Percentiles rank a stretch among this genome's conserved stretches.
phyloP scores from a whole-genome alignment of 176 grass and related monocot species.

The Echinochloa phyllopogon region DNA sequence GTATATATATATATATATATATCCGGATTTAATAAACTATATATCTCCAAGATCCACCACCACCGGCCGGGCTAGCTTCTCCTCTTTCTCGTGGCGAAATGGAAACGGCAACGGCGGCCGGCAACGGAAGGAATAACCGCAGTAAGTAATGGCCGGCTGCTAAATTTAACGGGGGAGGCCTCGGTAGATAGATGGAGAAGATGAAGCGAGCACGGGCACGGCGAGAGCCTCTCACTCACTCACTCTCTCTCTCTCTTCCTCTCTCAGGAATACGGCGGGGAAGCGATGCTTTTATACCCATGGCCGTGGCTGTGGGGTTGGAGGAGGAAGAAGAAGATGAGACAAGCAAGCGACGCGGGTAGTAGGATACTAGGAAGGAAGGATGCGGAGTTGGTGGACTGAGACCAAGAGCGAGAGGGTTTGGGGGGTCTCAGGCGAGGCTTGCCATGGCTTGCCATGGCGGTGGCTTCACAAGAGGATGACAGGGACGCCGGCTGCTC shows the following conservation, averaged over 20 bases:
- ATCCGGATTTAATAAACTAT: not conserved
- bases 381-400: slow-evolving; percentile 39
- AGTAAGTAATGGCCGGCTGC: slow-evolving; percentile 1
- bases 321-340: not conserved
- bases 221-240: not conserved
- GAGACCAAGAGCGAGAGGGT: not conserved
- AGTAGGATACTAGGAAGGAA: not conserved
- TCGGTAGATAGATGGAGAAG: not conserved
- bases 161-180: not conserved
- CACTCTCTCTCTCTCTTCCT: no score
- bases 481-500: slow-evolving; percentile 39
- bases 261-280: not conserved
- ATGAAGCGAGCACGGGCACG: not conserved
- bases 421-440: not conserved
- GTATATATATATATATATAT: no score
- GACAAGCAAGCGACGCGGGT: not conserved
- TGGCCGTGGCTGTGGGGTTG: not conserved
- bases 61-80: no score
- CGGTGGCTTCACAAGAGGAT: slow-evolving; percentile 44
- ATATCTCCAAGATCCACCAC: not conserved
- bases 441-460: slow-evolving; percentile 36
- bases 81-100: not conserved
- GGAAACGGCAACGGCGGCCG: not conserved
- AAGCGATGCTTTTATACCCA: slow-evolving; percentile 9
- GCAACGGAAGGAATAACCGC: slow-evolving; percentile 2